Percentiles rank a stretch among this genome's conserved stretches.
phyloP scores from a whole-genome alignment of 768 basidiomycete species.

The Trametes cingulata region DNA sequence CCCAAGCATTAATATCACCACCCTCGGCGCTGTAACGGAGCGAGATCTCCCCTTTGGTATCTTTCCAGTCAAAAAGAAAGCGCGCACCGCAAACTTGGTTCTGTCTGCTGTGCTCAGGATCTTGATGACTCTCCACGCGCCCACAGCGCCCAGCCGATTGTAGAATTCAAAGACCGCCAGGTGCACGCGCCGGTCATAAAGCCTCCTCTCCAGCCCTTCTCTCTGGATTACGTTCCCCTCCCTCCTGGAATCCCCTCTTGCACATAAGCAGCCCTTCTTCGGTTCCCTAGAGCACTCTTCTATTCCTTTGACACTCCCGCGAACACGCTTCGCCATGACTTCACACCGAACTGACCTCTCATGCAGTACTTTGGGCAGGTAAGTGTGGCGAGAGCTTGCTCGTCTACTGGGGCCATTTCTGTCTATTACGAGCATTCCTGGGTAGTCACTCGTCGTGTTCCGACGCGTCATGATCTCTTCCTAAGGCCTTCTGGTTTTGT shows the following conservation, averaged over 20 bases:
- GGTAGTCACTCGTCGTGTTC: not conserved
- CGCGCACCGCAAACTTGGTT: not conserved
- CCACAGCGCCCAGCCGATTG: slow-evolving; percentile 2
- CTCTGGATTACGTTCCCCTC: not conserved
- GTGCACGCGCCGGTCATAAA: slow-evolving; percentile 13
- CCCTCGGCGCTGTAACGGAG: not conserved
- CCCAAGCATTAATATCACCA: not conserved
- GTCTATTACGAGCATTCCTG: not conserved
- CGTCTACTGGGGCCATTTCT: not conserved
- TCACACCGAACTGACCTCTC: slow-evolving; percentile 1
- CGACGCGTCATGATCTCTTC: not conserved
- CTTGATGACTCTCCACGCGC: slow-evolving; percentile 7
- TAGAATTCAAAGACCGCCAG: slow-evolving; percentile 15
- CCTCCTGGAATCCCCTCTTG: not conserved
- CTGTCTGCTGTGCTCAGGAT: slow-evolving; percentile 1
- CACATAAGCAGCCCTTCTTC: not conserved
- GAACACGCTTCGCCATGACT: not conserved
- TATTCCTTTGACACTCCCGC: not conserved
- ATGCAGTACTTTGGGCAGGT: slow-evolving; percentile 4
- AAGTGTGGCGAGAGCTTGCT: slow-evolving; percentile 13
- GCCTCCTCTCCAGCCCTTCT: slow-evolving; percentile 2
- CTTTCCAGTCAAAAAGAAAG: not conserved
- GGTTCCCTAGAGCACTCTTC: not conserved
- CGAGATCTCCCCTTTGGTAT: not conserved
- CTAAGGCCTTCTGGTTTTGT: no score